Conservation (phyloP, 179 eudicot genomes). For the Sideroxylon spinosum region DNA sequence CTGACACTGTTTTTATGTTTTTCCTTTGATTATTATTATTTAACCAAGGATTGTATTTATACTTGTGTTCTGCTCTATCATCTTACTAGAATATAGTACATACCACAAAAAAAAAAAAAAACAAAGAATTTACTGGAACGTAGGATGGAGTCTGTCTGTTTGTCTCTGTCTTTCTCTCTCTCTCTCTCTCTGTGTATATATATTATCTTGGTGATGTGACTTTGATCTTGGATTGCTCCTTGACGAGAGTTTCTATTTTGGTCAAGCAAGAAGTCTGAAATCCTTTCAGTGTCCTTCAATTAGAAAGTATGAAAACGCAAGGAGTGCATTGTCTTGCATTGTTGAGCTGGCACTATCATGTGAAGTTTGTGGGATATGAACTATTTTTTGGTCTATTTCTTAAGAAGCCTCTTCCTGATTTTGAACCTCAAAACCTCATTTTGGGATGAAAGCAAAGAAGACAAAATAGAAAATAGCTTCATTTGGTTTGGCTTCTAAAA, state of each 20-base stretch:
- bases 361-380: not conserved
- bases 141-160: not conserved
- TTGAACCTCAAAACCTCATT: not conserved
- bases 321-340: not conserved
- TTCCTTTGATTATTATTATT: not conserved
- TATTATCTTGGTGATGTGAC: not conserved
- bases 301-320: not conserved
- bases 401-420: not conserved
- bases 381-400: not conserved
- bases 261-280: not conserved
- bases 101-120: too few species aligned
- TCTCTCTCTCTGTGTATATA: too few species aligned
- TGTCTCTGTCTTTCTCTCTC: too few species aligned
- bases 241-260: not conserved
- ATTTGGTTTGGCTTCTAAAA: not conserved
- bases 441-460: not conserved
- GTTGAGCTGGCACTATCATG: not conserved
- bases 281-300: not conserved
- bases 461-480: not conserved
- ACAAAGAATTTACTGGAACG: not conserved
- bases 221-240: conserved; percentile 6
- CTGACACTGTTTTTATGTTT: not conserved
- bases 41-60: not conserved
- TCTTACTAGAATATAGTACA: not conserved
- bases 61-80: not conserved